These are phyloP conservation scores for Chlamydomonas schloesseri DNA, from an alignment of 139 green algal species.

Conservation along the genomic window DNA sequence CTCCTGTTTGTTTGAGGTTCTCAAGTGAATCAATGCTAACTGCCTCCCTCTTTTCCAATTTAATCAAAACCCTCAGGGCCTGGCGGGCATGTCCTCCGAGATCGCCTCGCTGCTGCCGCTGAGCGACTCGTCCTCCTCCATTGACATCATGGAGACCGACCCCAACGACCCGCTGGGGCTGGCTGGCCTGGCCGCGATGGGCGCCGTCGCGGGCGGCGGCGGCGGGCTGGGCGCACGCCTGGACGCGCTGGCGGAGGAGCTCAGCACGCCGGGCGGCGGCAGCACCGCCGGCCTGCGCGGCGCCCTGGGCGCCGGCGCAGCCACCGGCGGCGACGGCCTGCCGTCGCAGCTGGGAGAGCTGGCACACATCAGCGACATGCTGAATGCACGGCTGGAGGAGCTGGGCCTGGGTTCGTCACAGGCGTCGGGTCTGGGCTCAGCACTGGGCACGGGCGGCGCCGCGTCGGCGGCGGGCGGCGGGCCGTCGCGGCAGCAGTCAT, in stretches of 20 bases:
- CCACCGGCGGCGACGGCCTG: background rate
- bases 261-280: background rate
- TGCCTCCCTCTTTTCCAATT: too few relatives aligned
- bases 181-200: background rate
- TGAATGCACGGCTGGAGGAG: constrained; percentile 9
- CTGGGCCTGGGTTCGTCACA: background rate
- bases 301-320: background rate
- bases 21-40: too few relatives aligned
- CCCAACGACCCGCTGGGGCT: background rate
- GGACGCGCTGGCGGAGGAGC: constrained; percentile 20
- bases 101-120: constrained; percentile 48
- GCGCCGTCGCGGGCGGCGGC: background rate
- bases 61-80: too few relatives aligned
- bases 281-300: background rate
- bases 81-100: background rate
- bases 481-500: constrained; percentile 21
- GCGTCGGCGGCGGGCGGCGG: too few relatives aligned
- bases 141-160: background rate
- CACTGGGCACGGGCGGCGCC: background rate
- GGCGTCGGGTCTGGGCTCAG: background rate
- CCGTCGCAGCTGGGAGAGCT: constrained; percentile 35
- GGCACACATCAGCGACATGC: constrained; percentile 12
- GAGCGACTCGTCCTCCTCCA: constrained; percentile 25
- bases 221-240: background rate
- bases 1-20: too few relatives aligned